phyloP scores from a whole-genome alignment of 1,284 basidiomycete species.

The Moesziomyces sp. region DNA sequence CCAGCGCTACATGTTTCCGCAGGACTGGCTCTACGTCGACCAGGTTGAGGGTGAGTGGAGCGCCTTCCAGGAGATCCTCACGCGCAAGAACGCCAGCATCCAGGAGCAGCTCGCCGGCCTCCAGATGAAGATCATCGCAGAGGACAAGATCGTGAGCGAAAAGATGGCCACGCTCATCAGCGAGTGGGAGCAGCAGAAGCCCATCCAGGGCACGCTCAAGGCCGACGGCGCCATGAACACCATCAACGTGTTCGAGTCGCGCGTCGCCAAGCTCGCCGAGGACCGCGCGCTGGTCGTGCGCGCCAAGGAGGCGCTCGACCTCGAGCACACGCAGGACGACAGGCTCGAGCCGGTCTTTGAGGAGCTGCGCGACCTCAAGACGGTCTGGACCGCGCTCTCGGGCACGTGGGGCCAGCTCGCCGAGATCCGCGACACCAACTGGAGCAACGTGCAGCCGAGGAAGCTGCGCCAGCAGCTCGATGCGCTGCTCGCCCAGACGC shows the following conservation, averaged over 20 bases:
- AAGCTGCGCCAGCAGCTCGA: conserved; percentile 96
- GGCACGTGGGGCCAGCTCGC: conserved; percentile 94
- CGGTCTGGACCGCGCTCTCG: conserved; percentile 97
- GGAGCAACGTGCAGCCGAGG: conserved; percentile 86
- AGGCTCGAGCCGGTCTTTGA: conserved; percentile 92
- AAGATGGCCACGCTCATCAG: conserved; percentile 78
- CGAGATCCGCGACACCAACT: conserved; percentile 86
- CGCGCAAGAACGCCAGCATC: conserved; percentile 96
- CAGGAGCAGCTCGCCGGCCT: conserved; percentile 96
- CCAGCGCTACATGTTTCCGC: conserved; percentile 94
- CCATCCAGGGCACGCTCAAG: conserved; percentile 93
- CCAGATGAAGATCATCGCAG: conserved; percentile 98
- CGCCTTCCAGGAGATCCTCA: conserved; percentile 96
- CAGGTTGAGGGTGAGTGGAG: conserved; percentile 98
- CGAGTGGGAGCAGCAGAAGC: conserved; percentile 95
- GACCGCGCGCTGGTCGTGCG: conserved; percentile 92
- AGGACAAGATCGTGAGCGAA: conserved; percentile 90
- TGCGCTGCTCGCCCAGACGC: conserved; percentile 84
- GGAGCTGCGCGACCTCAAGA: conserved; percentile 93
- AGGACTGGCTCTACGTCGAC: conserved; percentile 98
- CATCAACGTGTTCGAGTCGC: conserved; percentile 91
- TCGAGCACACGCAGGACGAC: conserved; percentile 89
- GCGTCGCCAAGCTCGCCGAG: conserved; percentile 87
- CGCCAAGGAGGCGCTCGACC: conserved; percentile 95
- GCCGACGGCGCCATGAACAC: conserved; percentile 95